These are phyloP conservation scores for Epichloe elymi DNA, from an alignment of 2,329 filamentous ascomycete species.

Conservation along the genomic window DNA sequence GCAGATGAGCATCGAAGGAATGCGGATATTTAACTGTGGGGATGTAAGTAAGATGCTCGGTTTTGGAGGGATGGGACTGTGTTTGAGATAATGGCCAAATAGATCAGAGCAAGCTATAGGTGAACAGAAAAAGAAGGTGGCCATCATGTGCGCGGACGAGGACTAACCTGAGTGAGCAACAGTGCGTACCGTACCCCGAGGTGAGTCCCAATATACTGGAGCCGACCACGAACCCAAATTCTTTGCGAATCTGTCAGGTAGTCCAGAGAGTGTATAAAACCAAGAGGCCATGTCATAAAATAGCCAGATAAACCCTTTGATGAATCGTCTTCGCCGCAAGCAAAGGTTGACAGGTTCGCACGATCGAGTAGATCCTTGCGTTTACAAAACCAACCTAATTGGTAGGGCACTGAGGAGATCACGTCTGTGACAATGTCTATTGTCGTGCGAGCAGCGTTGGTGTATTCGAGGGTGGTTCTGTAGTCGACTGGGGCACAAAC, in stretches of 20 bases:
- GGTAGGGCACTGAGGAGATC: constrained; percentile 47
- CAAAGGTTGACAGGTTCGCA: constrained; percentile 31
- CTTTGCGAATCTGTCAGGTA: constrained; percentile 46
- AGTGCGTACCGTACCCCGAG: constrained; percentile 46
- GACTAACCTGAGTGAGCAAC: constrained; percentile 37
- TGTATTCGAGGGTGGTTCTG: constrained; percentile 49
- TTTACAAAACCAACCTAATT: constrained; percentile 44
- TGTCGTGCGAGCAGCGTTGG: constrained; percentile 36
- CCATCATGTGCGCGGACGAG: background rate
- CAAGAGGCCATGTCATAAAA: constrained; percentile 46
- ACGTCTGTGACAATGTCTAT: constrained; percentile 44
- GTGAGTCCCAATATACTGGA: constrained; percentile 40
- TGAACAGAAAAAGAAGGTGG: background rate
- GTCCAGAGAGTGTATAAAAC: constrained; percentile 40
- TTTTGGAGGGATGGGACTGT: background rate
- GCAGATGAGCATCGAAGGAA: constrained; percentile 50
- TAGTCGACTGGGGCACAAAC: constrained; percentile 47
- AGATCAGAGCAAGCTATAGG: constrained; percentile 1
- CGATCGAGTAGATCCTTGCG: constrained; percentile 27
- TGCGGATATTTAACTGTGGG: constrained; percentile 40
- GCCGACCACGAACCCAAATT: constrained; percentile 38
- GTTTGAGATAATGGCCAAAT: background rate
- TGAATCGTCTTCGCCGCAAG: constrained; percentile 34
- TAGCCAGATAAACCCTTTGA: constrained; percentile 44
- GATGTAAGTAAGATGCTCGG: background rate